Conservation (phyloP, 345 rosid species). For the Pugionium dolabratum region DNA sequence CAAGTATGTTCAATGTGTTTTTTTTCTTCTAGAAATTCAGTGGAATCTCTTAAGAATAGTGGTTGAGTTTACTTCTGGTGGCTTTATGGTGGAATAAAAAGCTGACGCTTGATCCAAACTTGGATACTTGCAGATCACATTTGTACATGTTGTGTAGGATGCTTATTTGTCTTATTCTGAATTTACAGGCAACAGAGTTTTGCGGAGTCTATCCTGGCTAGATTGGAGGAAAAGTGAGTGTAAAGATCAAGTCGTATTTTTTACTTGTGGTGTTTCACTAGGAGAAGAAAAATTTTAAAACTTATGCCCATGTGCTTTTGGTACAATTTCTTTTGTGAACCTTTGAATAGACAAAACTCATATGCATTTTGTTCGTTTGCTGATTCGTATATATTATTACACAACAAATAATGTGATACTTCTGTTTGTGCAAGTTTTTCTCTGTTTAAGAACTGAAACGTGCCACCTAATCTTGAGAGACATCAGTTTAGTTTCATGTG, state of each 20-base stretch:
- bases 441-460: not conserved
- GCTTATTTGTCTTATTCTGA: conserved; percentile 17
- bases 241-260: conserved; percentile 6
- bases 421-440: not conserved
- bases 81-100: not conserved
- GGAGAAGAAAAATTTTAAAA: not conserved
- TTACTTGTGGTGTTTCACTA: not conserved
- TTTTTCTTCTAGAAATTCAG: not conserved
- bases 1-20: conserved; percentile 61
- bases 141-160: conserved; percentile 10
- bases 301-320: conserved; percentile 12
- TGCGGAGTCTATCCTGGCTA: conserved; percentile 75
- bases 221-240: conserved; percentile 72
- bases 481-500: not conserved
- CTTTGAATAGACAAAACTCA: conserved; percentile 11
- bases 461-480: not conserved
- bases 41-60: conserved; percentile 12
- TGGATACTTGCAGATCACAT: not conserved
- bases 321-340: conserved; percentile 19
- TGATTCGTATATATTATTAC: not conserved
- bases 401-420: not conserved
- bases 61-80: not conserved
- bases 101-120: not conserved
- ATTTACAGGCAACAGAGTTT: conserved; percentile 86
- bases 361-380: conserved; percentile 9